Base-by-base conservation (phyloP, 1,284 basidiomycete species). In the Leccinum variabile region DNA sequence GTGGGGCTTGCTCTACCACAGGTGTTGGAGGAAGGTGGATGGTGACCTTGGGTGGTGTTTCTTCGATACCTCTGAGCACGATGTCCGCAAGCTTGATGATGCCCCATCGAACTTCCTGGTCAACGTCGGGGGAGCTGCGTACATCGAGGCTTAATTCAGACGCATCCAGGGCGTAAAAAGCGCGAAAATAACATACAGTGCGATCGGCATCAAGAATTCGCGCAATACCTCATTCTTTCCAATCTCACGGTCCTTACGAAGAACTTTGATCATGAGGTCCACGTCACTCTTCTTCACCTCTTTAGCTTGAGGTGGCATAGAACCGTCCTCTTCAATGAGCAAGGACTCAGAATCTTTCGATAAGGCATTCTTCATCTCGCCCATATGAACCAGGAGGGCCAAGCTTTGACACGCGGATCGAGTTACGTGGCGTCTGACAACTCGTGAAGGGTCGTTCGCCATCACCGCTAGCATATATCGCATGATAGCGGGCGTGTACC, bases 21-120 rank as follows among this genome's bases (percentile, higher is more conserved):
- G 93, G 92, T 1, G 92, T 94, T 22, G 87, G 85, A 28, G 92
- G 91, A 59, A 95, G 82, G 65, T 92, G 91, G 62, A 98, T 91
- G 46, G 89, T 90, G 59, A 94, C 87, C 61, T 92, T 93, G 0
- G 94, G 95, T n/a, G 90, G 81, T 4, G 88, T 84, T 76, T 97
- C 95, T 60, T 93, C 87, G 3, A 85, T 79, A 22, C 92, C 90
- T 57, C 89, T 87, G 67, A 97, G 91, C 56, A 97, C 85, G 28
- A 98, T 82, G 72, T 98, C 97, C 11, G 92, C 94, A 10, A 98
- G 81, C 78, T 98, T 98, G 69, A 99, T 81, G 56, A 98, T 79
- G 65, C 91, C 93, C 85, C 94, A 93, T 41, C 95, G 89, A 54
- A 96, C 91, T 78, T 97, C 92, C 67, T 89, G 82, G 74, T 98